Evolutionary conservation across 768 basidiomycete genomes (phyloP).

Genomic region (Mrakia frigida): DNA sequence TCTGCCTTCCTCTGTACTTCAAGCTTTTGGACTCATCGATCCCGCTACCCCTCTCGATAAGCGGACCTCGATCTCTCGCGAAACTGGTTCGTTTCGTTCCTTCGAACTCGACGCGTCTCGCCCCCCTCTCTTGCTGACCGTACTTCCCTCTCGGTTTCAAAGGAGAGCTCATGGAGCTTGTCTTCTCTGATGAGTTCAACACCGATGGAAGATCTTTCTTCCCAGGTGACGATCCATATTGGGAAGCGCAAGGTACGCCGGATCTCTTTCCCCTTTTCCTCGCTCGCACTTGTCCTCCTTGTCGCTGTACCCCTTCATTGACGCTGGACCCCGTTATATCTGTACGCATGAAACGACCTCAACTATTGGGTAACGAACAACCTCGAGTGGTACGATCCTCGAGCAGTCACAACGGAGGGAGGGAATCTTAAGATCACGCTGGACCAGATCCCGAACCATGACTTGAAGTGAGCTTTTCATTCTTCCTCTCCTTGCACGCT

Average conservation of each 20-base stretch:
- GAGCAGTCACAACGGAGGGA: conserved; percentile 43
- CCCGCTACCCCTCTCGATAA: conserved; percentile 57
- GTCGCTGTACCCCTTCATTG: too few species aligned
- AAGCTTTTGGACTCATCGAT: conserved; percentile 63
- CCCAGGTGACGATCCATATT: conserved; percentile 71
- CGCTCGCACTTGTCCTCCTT: neutral
- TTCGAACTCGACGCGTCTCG: neutral
- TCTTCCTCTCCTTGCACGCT: too few species aligned
- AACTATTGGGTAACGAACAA: conserved; percentile 4
- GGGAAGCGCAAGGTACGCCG: conserved; percentile 64
- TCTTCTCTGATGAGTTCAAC: conserved; percentile 85
- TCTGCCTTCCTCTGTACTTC: neutral
- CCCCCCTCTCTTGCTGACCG: neutral
- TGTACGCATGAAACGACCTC: neutral
- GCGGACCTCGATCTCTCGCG: neutral
- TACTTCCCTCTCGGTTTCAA: conserved; percentile 52
- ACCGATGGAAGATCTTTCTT: conserved; percentile 51
- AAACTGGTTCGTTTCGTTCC: neutral
- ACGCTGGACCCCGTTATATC: neutral
- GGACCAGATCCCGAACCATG: conserved; percentile 26
- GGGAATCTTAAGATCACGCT: conserved; percentile 41
- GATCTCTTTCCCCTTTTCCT: neutral
- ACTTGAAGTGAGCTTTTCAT: neutral
- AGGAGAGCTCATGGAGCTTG: conserved; percentile 70
- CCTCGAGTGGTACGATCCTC: conserved; percentile 46